Evolutionary conservation across 73 alveolate genomes (phyloP).

Genomic region (Paraurostyla sp.): DNA sequence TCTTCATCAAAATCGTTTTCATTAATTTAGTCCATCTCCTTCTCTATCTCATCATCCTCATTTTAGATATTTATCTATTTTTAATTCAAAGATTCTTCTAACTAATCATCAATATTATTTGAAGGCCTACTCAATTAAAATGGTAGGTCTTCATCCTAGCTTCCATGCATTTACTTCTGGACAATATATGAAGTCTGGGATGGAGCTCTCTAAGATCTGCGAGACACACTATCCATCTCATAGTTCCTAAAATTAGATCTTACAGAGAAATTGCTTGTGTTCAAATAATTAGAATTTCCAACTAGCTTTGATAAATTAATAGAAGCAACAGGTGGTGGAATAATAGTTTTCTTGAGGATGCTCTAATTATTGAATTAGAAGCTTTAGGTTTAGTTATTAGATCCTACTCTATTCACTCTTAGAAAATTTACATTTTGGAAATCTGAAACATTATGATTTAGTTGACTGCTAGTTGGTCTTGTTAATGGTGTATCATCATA

Average conservation of each 20-base stretch:
- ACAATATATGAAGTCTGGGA: neutral
- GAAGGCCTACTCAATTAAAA: neutral
- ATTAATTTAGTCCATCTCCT: neutral
- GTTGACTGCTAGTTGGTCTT: neutral
- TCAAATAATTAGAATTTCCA: neutral
- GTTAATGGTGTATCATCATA: too few species aligned
- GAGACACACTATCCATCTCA: neutral
- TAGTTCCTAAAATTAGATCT: neutral
- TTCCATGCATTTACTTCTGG: neutral
- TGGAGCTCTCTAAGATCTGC: neutral
- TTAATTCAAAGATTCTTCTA: neutral
- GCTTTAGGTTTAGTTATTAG: neutral
- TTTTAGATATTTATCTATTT: neutral
- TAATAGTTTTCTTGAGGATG: too few species aligned
- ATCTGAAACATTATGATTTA: neutral
- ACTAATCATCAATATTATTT: neutral
- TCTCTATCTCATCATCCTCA: neutral
- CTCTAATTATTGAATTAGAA: too few species aligned
- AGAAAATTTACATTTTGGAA: neutral
- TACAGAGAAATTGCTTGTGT: neutral
- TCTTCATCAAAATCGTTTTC: conserved; percentile 19
- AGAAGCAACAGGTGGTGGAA: too few species aligned
- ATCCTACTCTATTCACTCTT: neutral
- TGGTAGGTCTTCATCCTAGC: neutral
- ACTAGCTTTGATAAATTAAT: too few species aligned